Percentiles rank a stretch among this genome's conserved stretches.
Conservation (phyloP, 2,329 filamentous ascomycete species). For the Penicillium hesseltinei region DNA sequence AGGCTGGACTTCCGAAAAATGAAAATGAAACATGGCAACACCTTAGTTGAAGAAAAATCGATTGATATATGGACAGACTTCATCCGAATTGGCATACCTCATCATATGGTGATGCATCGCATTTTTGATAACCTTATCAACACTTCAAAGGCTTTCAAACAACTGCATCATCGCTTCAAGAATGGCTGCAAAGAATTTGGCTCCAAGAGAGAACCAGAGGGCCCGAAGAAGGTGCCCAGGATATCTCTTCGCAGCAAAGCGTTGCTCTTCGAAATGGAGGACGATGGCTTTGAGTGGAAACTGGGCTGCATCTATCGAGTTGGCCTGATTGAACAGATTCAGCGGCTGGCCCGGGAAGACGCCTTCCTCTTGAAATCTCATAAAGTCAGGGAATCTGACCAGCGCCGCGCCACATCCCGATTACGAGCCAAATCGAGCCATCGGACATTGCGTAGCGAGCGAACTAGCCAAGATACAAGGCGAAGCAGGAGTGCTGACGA, state of each 20-base stretch:
- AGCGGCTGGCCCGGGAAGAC: conserved; percentile 83
- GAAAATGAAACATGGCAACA: conserved; percentile 64
- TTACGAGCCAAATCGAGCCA: conserved; percentile 54
- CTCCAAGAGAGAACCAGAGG: conserved; percentile 78
- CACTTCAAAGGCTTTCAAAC: conserved; percentile 78
- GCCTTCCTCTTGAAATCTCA: conserved; percentile 86
- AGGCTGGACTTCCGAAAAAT: conserved; percentile 78
- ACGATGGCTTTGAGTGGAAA: conserved; percentile 97
- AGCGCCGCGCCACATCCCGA: conserved; percentile 51
- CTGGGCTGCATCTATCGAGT: conserved; percentile 89
- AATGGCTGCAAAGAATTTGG: conserved; percentile 87
- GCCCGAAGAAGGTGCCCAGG: conserved; percentile 81
- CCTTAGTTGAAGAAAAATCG: conserved; percentile 69
- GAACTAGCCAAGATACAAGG: conserved; percentile 38
- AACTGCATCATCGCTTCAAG: conserved; percentile 89
- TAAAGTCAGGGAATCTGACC: conserved; percentile 69
- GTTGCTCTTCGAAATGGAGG: conserved; percentile 87
- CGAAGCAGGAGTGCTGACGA: conserved; percentile 60
- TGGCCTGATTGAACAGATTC: conserved; percentile 83
- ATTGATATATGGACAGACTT: conserved; percentile 83
- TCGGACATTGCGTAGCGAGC: conserved; percentile 43
- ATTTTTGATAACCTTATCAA: conserved; percentile 95
- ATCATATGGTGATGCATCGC: conserved; percentile 83
- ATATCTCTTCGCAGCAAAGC: conserved; percentile 78
- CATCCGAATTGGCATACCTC: conserved; percentile 81